phyloP scores from a whole-genome alignment of 441 rosid genomes.

The Brassica hybrid region DNA sequence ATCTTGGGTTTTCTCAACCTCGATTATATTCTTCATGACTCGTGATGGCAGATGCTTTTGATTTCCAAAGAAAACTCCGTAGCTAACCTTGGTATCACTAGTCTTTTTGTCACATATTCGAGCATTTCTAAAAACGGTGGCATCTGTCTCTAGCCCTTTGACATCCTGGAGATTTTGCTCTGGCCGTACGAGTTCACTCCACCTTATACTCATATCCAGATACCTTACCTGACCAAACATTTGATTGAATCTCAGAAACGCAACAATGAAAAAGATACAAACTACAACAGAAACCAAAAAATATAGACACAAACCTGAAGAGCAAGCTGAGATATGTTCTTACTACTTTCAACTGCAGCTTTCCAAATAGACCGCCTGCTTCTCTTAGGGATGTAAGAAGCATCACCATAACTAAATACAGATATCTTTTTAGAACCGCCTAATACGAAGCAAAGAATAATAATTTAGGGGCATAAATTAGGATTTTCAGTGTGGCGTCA shows the following conservation, averaged over 20 bases:
- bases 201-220: slow-evolving; percentile 78
- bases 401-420: slow-evolving; percentile 66
- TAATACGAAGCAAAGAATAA: slow-evolving; percentile 30
- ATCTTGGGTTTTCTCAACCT: slow-evolving; percentile 58
- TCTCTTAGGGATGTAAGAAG: slow-evolving; percentile 71
- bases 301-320: slow-evolving; percentile 69
- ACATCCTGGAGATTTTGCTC: slow-evolving; percentile 76
- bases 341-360: slow-evolving; percentile 83
- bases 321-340: slow-evolving; percentile 78
- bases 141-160: slow-evolving; percentile 80
- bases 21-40: slow-evolving; percentile 74
- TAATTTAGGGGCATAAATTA: neutral
- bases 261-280: slow-evolving; percentile 2
- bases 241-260: slow-evolving; percentile 36
- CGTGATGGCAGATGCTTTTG: slow-evolving; percentile 97
- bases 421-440: slow-evolving; percentile 65
- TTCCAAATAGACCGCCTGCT: slow-evolving; percentile 78
- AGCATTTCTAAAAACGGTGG: slow-evolving; percentile 80
- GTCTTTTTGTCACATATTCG: slow-evolving; percentile 67
- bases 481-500: neutral
- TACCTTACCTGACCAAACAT: slow-evolving; percentile 70
- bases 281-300: slow-evolving; percentile 23
- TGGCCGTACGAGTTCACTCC: slow-evolving; percentile 85
- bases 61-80: slow-evolving; percentile 74
- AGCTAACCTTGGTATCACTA: slow-evolving; percentile 57